phyloP scores from a whole-genome alignment of 2,329 filamentous ascomycete species.

The Diaporthe citri region DNA sequence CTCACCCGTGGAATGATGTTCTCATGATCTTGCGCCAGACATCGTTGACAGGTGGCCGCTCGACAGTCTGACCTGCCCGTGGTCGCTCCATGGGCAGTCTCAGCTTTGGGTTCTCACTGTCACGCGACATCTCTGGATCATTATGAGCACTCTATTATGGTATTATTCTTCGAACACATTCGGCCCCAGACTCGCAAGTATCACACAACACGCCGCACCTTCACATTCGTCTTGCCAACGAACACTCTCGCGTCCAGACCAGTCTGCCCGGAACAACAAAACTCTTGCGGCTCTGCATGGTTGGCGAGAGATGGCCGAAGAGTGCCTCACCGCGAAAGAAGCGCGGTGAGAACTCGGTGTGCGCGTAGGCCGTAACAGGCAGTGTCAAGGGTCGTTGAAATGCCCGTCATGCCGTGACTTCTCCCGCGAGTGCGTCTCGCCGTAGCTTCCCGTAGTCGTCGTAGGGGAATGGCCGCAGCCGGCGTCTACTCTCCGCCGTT shows the following conservation, averaged over 20 bases:
- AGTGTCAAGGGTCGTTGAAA: not conserved
- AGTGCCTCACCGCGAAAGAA: not conserved
- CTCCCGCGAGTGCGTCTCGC: not conserved
- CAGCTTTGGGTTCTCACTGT: not conserved
- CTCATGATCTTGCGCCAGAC: not conserved
- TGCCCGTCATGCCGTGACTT: not conserved
- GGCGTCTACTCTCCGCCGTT: constrained; percentile 10
- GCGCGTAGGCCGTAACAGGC: not conserved
- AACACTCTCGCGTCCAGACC: not conserved
- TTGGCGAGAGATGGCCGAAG: not conserved
- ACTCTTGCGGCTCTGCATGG: not conserved
- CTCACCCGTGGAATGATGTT: too few species aligned
- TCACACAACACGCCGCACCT: not conserved
- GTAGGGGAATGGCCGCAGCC: not conserved
- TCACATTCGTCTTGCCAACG: not conserved
- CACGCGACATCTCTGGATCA: not conserved
- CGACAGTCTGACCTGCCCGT: not conserved
- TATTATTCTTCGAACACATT: not conserved
- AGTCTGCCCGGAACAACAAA: not conserved
- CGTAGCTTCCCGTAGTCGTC: not conserved
- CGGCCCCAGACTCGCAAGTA: not conserved
- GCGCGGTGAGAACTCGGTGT: not conserved
- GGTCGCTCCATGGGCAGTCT: not conserved
- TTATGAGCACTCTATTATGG: not conserved
- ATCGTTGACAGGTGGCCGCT: not conserved